Percentiles rank a stretch among this genome's conserved stretches.
phyloP scores from a whole-genome alignment of 208 protist species.

The Leishmania guyanensis region DNA sequence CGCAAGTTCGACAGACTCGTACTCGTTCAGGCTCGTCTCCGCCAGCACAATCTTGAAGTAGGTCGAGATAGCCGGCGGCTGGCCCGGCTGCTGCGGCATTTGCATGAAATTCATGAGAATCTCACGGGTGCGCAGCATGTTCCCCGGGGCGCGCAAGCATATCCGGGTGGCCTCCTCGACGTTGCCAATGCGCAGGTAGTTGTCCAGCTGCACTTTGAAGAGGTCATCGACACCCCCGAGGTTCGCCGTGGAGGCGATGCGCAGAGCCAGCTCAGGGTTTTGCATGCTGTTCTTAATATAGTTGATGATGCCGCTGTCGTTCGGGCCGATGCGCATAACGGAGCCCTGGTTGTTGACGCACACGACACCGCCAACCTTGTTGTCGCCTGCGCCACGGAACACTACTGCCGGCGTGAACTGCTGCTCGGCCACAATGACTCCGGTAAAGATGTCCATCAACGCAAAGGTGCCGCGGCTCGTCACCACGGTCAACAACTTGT shows the following conservation, averaged over 20 bases:
- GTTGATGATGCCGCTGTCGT: slow-evolving; percentile 96
- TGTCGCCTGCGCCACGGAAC: slow-evolving; percentile 95
- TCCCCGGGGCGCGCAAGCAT: slow-evolving; percentile 93
- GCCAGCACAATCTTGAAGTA: slow-evolving; percentile 99
- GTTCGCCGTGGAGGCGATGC: slow-evolving; percentile 96
- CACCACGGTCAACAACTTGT: slow-evolving; percentile 97
- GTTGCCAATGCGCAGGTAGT: slow-evolving; percentile 89
- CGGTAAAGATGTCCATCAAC: slow-evolving; percentile 97
- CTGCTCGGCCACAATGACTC: slow-evolving; percentile 94
- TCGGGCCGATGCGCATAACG: slow-evolving; percentile 94
- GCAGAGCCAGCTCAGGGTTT: slow-evolving; percentile 95
- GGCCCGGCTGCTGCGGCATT: slow-evolving; percentile 69
- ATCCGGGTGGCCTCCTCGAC: slow-evolving; percentile 96
- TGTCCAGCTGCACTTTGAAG: slow-evolving; percentile 96
- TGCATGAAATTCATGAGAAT: slow-evolving; percentile 96
- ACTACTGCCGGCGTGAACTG: slow-evolving; percentile 96
- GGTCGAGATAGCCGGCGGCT: slow-evolving; percentile 95
- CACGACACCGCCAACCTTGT: slow-evolving; percentile 92
- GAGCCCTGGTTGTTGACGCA: slow-evolving; percentile 96
- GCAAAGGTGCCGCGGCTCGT: slow-evolving; percentile 96
- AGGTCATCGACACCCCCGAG: slow-evolving; percentile 98
- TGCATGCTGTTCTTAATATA: slow-evolving; percentile 95
- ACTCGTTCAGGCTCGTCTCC: slow-evolving; percentile 95
- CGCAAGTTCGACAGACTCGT: slow-evolving; percentile 98
- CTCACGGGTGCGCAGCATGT: slow-evolving; percentile 95